phyloP scores from a whole-genome alignment of 1,284 basidiomycete genomes.

The Ganoderma boninense region DNA sequence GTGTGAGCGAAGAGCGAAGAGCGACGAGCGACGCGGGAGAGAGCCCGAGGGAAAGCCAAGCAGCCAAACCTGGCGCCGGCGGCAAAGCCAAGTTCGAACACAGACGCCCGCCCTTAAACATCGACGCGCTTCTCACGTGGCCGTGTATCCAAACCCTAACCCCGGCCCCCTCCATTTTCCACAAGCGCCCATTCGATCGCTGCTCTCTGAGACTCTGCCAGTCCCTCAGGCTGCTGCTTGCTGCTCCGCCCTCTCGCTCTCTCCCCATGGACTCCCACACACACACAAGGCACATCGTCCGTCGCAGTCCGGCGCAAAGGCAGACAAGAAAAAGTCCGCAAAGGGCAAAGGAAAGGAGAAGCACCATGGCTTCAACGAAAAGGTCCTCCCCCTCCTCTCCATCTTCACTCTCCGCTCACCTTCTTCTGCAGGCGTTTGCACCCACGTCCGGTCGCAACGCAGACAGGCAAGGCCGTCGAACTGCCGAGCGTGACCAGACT shows the following conservation, averaged over 20 bases:
- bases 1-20: conserved; percentile 13
- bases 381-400: conserved; percentile 58
- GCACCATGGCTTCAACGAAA: conserved; percentile 87
- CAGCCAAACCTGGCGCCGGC: not conserved
- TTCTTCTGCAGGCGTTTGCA: conserved; percentile 82
- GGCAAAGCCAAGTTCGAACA: conserved; percentile 20
- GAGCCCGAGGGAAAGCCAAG: not conserved
- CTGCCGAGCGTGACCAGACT: conserved; percentile 94
- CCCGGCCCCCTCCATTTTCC: not conserved
- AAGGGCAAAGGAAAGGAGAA: conserved; percentile 69
- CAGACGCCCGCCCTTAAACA: conserved; percentile 31
- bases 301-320: conserved; percentile 75
- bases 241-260: not conserved
- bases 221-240: not conserved
- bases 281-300: conserved; percentile 83
- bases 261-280: conserved; percentile 67
- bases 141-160: conserved; percentile 14
- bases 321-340: conserved; percentile 72
- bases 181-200: conserved; percentile 3
- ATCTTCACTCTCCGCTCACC: not conserved
- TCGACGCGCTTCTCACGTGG: conserved; percentile 40
- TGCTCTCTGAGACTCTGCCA: not conserved
- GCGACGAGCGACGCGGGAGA: conserved; percentile 2
- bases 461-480: conserved; percentile 89
- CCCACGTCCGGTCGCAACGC: conserved; percentile 88